Base-by-base conservation (phyloP, 2,329 filamentous ascomycete genomes). In the Ophiosphaerella korrae region DNA sequence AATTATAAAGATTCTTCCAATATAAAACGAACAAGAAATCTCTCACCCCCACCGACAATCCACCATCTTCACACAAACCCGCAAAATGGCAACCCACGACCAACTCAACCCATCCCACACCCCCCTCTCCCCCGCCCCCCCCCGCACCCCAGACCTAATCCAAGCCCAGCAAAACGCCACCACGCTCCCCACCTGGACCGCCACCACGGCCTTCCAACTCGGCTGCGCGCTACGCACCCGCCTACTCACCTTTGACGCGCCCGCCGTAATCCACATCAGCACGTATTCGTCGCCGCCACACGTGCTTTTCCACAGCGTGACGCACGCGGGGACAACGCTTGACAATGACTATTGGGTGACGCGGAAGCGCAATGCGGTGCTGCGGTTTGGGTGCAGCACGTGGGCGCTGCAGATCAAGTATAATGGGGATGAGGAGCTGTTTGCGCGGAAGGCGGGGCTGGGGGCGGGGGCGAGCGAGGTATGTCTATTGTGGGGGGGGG, bases 381-480 rank as follows among this genome's bases (percentile, higher is more conserved):
- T 90, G 37, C 77, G 89, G 12, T 93, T 84, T 73, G 87, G 88
- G 0, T 72, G 76, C 45, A 87, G 83, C 57, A 88, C 85, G 3
- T 92, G 88, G 87, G 80, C 82, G 50, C 81, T 90, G 83, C 80
- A 85, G 50, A 82, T 84, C 70, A 89, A 89, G 76, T 85, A 84
- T 56, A 50, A 57, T 1, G 83, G 83, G 13, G 81, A 90, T 52
- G 87, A 91, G 75, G 76, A 67, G 33, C 77, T 74, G 2, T 92
- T 93, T 71, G 78, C 79, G 52, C 75, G 75, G n/a, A 90, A 88
- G 71, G 87, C 82, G 64, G 84, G 80, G 14, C 72, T 92, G 50
- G 67, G 66, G 0, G 67, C 62, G 42, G 78, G 80, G 7, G 63
- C 80, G 26, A 78, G 79, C 44, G 77, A 83, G 6, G 42, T 44